Conservation (phyloP, 1,284 basidiomycete genomes). For the Papiliotrema fonsecae region DNA sequence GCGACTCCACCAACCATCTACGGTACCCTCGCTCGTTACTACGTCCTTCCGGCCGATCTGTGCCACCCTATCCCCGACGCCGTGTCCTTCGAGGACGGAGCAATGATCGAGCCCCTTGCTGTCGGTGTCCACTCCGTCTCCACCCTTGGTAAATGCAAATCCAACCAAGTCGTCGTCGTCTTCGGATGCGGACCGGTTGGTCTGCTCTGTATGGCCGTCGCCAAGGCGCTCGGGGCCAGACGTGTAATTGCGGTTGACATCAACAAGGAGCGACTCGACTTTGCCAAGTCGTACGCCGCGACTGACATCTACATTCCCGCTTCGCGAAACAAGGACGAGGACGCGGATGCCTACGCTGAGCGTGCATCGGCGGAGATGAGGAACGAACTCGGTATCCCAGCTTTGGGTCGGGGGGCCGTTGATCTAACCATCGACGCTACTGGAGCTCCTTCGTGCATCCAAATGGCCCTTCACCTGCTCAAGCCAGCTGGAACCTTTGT, state of each 20-base stretch:
- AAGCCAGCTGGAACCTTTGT: slow-evolving; percentile 54
- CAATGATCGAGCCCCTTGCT: slow-evolving; percentile 83
- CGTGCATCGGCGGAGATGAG: slow-evolving; percentile 49
- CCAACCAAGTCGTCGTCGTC: slow-evolving; percentile 67
- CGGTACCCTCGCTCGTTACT: slow-evolving; percentile 46
- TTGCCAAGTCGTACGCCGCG: slow-evolving; percentile 82
- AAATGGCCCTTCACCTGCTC: slow-evolving; percentile 55
- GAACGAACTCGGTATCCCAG: slow-evolving; percentile 48
- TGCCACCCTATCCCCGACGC: slow-evolving; percentile 42
- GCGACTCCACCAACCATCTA: slow-evolving; percentile 44
- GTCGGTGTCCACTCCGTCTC: slow-evolving; percentile 86
- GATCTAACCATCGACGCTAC: slow-evolving; percentile 60
- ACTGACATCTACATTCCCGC: slow-evolving; percentile 70
- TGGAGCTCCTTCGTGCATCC: slow-evolving; percentile 60
- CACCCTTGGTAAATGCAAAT: slow-evolving; percentile 66
- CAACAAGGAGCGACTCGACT: slow-evolving; percentile 70
- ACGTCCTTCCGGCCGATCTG: slow-evolving; percentile 32
- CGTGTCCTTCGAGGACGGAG: slow-evolving; percentile 50
- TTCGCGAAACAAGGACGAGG: slow-evolving; percentile 61
- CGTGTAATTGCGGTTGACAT: slow-evolving; percentile 81
- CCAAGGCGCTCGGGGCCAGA: slow-evolving; percentile 78
- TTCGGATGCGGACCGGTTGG: slow-evolving; percentile 89
- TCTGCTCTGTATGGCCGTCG: slow-evolving; percentile 87
- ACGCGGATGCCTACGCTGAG: slow-evolving; percentile 61
- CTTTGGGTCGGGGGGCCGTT: slow-evolving; percentile 50